Evolutionary conservation across 768 basidiomycete genomes (phyloP), one percentile per base, ranked within the genome.

Genomic region (Pleurotus platypus): DNA sequence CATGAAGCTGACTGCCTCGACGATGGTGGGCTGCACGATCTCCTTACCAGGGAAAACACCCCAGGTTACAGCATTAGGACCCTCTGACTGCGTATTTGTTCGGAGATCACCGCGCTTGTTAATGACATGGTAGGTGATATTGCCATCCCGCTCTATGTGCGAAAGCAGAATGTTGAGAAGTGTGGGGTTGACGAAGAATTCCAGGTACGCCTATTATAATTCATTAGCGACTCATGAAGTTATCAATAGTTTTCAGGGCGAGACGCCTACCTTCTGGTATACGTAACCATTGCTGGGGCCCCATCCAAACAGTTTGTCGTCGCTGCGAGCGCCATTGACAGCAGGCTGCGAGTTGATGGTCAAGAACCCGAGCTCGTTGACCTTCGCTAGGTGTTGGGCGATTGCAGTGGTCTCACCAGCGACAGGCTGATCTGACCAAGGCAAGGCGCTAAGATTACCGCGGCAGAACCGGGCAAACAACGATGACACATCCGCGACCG

Each of bases 11-110:
- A 96, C 89, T 2, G 94, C 92, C 70, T 98, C 95, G 18, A 98
- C 95, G 60, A 97, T 93, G 16, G 95, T 98, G 18, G 95, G 95
- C 68, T 96, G 94, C 47, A 96, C 75, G 63, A 97, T 91, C 76
- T 97, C 95, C 71, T 98, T 98, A 56, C 92, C 92, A 4, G 95
- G 93, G 80, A 96, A 98, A 7, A 97, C 92, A 61, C 95, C 95
- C 95, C 95, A 98, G 1, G 95, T 98, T 15, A 98, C 94, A n/a
- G 95, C 95, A 64, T 97, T 98, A 24, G 97, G 95, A 2, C 95
- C 94, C 50, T 97, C 94, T 2, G 89, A 91, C 64, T 93, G 90
- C 13, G 86, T 94, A 77, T 98, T 99, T 49, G 97, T 98, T 56
- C 88, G 84, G 49, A 99, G 77, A 69, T 98, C 95, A 40, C 97